Evolutionary conservation across 2,329 filamentous ascomycete species (phyloP).

Genomic region (Uncinocarpus reesii): DNA sequence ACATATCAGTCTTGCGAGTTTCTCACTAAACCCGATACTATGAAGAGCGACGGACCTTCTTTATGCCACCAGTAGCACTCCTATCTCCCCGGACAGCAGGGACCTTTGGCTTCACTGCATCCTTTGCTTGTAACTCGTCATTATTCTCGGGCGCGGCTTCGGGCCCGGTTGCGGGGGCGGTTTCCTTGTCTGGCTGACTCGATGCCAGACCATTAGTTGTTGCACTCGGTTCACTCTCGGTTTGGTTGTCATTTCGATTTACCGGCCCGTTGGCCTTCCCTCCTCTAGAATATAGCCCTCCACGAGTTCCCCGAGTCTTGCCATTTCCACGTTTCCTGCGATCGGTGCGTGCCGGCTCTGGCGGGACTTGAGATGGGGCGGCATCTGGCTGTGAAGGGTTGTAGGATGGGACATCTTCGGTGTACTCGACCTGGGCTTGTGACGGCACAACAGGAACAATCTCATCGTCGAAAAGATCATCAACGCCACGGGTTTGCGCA

Average conservation of each 20-base stretch:
- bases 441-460: slow-evolving; percentile 35
- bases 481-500: slow-evolving; percentile 41
- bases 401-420: slow-evolving; percentile 1
- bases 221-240: background rate
- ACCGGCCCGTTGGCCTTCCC: background rate
- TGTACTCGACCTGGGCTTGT: slow-evolving; percentile 20
- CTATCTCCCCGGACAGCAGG: slow-evolving; percentile 46
- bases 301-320: slow-evolving; percentile 8
- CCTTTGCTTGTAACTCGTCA: slow-evolving; percentile 12
- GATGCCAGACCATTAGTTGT: background rate
- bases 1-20: background rate
- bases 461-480: slow-evolving; percentile 44
- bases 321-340: slow-evolving; percentile 1
- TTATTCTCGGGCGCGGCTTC: background rate
- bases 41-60: slow-evolving; percentile 28
- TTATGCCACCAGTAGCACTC: slow-evolving; percentile 44
- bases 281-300: background rate
- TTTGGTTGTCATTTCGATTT: slow-evolving; percentile 3
- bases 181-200: slow-evolving; percentile 3
- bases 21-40: too few species aligned
- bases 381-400: background rate
- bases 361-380: slow-evolving; percentile 17
- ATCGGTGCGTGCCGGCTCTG: background rate
- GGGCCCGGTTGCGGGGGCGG: background rate
- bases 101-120: slow-evolving; percentile 24